Conservation (phyloP, 768 basidiomycete genomes). For the Xerocomellus chrysenteron region DNA sequence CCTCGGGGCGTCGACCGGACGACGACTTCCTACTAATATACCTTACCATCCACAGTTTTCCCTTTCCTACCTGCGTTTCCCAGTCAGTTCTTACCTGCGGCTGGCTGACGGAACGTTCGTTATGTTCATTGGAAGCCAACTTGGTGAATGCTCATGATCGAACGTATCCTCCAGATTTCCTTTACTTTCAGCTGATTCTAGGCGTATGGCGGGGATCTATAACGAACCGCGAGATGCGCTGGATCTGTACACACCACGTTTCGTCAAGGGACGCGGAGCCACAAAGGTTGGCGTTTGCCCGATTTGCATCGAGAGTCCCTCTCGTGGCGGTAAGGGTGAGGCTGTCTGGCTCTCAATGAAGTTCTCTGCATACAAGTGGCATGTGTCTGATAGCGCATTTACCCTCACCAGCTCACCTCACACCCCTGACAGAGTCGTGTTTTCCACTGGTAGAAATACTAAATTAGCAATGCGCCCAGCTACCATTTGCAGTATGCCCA, state of each 20-base stretch:
- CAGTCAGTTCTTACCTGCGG: conserved; percentile 56
- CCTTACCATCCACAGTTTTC: conserved; percentile 50
- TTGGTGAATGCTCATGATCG: background rate
- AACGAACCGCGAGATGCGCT: conserved; percentile 59
- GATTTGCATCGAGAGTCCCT: conserved; percentile 60
- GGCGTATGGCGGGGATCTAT: conserved; percentile 42
- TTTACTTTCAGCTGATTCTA: conserved; percentile 15
- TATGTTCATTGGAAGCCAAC: background rate
- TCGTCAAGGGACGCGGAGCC: conserved; percentile 65
- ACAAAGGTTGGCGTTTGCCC: conserved; percentile 79
- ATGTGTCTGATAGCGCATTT: conserved; percentile 21
- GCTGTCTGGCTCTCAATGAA: conserved; percentile 76
- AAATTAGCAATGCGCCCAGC: conserved; percentile 36
- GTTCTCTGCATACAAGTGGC: conserved; percentile 83
- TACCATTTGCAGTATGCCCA: conserved; percentile 84
- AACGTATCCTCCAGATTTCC: conserved; percentile 16
- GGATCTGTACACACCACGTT: conserved; percentile 79
- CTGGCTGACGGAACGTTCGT: conserved; percentile 41
- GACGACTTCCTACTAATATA: conserved; percentile 53
- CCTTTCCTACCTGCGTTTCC: conserved; percentile 70
- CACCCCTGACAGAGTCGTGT: conserved; percentile 17
- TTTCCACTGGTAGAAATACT: conserved; percentile 1
- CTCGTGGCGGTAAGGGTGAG: conserved; percentile 63
- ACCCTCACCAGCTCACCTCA: conserved; percentile 3
- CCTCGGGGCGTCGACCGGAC: conserved; percentile 21